A percentile compares a stretch with the other conserved stretches of the same genome.
Evolutionary conservation across 2,329 filamentous ascomycete genomes (phyloP).

Genomic region (Trichophyton schoenleinii): DNA sequence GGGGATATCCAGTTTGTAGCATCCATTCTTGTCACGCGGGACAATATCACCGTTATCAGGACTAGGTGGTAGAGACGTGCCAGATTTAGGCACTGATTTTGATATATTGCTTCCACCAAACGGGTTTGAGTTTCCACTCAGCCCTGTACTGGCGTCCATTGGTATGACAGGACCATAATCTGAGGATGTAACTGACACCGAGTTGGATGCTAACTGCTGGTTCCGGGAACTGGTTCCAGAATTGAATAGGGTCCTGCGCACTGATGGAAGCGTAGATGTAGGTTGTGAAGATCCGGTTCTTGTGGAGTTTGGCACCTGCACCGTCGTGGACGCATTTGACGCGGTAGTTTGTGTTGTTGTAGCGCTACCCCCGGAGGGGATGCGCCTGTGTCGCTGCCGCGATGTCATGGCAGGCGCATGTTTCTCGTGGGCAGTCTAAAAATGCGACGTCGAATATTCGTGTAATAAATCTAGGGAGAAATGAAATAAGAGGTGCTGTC

Average conservation of each 20-base stretch:
- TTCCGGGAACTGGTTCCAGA: constrained; percentile 2
- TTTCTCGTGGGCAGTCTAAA: background rate
- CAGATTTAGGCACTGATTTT: background rate
- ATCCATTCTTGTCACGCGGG: constrained; percentile 37
- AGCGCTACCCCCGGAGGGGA: constrained; percentile 10
- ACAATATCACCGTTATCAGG: constrained; percentile 37
- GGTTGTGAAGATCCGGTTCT: background rate
- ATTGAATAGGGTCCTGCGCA: constrained; percentile 13
- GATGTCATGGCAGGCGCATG: constrained; percentile 6
- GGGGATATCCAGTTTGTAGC: constrained; percentile 37
- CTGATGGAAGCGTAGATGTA: constrained; percentile 4
- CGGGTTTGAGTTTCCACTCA: background rate
- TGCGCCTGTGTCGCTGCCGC: constrained; percentile 9
- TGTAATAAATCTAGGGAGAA: background rate
- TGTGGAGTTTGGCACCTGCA: constrained; percentile 1
- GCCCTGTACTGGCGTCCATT: constrained; percentile 2
- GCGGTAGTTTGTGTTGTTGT: constrained; percentile 4
- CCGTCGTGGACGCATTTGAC: constrained; percentile 8
- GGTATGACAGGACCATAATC: constrained; percentile 1
- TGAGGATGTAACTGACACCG: background rate
- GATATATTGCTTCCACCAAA: background rate
- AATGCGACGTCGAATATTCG: background rate
- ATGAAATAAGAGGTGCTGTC: background rate
- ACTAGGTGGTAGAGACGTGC: background rate
- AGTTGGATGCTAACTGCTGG: constrained; percentile 3